These are phyloP conservation scores for Rhamnella rubrinervis DNA, from an alignment of 331 rosid genomes.

Conservation along the genomic window DNA sequence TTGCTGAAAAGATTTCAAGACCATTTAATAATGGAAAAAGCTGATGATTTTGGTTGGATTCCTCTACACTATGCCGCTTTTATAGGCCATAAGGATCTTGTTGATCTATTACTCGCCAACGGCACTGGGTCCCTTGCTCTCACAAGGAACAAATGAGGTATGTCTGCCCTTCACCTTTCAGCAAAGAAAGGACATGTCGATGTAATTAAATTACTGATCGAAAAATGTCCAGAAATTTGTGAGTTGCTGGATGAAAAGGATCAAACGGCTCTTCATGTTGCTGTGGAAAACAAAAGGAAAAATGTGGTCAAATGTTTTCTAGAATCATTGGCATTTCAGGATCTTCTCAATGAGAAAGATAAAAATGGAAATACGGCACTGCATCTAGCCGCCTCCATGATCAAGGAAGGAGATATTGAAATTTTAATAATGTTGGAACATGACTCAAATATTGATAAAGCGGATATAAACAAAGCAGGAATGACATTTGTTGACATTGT, in stretches of 20 bases:
- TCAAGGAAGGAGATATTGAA: too few species aligned
- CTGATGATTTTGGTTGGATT: not conserved
- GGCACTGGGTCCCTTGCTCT: not conserved
- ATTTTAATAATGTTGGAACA: too few species aligned
- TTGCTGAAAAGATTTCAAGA: too few species aligned
- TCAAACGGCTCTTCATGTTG: not conserved
- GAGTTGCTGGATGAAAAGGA: not conserved
- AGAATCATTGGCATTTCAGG: not conserved
- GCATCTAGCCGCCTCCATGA: not conserved
- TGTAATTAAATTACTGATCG: not conserved
- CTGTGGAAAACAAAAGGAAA: not conserved
- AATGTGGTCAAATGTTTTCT: not conserved
- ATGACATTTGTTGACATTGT: too few species aligned
- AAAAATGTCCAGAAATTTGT: not conserved
- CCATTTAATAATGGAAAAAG: not conserved
- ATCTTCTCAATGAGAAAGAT: not conserved
- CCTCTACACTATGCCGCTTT: not conserved
- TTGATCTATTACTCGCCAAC: not conserved
- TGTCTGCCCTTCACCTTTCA: not conserved
- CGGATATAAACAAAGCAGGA: too few species aligned
- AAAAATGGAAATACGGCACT: not conserved
- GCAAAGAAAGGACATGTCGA: not conserved
- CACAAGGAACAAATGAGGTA: not conserved
- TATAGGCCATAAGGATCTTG: not conserved
- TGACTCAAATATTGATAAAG: too few species aligned